phyloP scores from a whole-genome alignment of 1,284 basidiomycete species.

The Naganishia sp. region DNA sequence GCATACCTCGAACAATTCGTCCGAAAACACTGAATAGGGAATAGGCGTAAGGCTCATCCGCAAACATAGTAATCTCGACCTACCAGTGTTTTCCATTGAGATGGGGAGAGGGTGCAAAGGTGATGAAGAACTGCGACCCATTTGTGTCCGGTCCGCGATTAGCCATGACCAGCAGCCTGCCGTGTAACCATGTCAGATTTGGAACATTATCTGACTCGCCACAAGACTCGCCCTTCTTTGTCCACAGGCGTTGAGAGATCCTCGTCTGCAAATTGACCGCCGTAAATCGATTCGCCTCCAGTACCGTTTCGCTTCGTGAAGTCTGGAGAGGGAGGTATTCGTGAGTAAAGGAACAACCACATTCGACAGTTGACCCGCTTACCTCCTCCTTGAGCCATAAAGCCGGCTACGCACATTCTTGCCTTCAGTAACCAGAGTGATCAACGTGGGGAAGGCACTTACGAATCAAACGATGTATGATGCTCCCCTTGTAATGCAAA shows the following conservation, averaged over 20 bases:
- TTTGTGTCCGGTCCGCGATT: conserved; percentile 64
- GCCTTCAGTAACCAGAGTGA: conserved; percentile 27
- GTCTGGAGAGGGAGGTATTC: conserved; percentile 57
- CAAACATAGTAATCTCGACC: conserved; percentile 28
- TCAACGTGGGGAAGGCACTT: conserved; percentile 27
- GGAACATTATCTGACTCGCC: not conserved
- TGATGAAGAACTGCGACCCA: conserved; percentile 58
- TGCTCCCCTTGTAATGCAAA: conserved; percentile 78
- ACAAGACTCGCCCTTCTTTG: conserved; percentile 46
- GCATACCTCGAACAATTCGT: conserved; percentile 53
- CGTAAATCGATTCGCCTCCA: conserved; percentile 57
- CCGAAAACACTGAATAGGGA: conserved; percentile 52
- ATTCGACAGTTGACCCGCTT: conserved; percentile 36
- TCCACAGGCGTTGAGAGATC: conserved; percentile 51
- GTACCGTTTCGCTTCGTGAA: conserved; percentile 60
- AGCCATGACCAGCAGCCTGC: conserved; percentile 61
- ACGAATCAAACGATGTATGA: conserved; percentile 74
- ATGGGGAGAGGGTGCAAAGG: conserved; percentile 50
- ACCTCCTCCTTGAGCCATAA: conserved; percentile 87
- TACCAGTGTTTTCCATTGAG: conserved; percentile 57
- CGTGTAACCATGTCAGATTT: not conserved
- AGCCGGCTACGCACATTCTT: conserved; percentile 56
- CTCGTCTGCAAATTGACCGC: conserved; percentile 52
- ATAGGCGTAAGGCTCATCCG: not conserved
- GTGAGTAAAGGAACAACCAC: conserved; percentile 22